A percentile compares a stretch with the other conserved stretches of the same genome.
These are phyloP conservation scores for Microstegium vimineum DNA, from an alignment of 176 grass and related monocot species.

Conservation along the genomic window DNA sequence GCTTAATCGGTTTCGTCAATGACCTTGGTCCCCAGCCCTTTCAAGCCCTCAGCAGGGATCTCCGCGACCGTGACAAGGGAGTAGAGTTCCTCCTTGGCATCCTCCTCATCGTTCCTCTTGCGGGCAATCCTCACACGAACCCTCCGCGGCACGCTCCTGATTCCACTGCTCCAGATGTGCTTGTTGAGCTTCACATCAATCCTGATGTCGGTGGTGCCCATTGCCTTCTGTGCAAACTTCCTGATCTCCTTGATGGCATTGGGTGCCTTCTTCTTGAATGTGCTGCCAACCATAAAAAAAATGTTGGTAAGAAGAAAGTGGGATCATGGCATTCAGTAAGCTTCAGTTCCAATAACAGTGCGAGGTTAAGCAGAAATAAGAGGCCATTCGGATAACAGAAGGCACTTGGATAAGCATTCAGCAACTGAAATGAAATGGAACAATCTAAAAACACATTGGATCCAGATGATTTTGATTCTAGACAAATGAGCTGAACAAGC, in stretches of 20 bases:
- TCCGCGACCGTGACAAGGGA: slow-evolving; percentile 69
- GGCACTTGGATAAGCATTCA: neutral
- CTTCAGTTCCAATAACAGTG: neutral
- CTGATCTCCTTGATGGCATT: slow-evolving; percentile 84
- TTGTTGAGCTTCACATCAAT: slow-evolving; percentile 90
- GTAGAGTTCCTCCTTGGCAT: slow-evolving; percentile 85
- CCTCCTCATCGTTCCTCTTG: slow-evolving; percentile 78
- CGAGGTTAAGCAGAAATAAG: too few relatives aligned
- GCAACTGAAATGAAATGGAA: neutral
- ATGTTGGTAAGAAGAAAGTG: neutral
- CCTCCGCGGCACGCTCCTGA: slow-evolving; percentile 68
- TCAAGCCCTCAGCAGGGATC: slow-evolving; percentile 66
- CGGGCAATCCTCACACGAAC: slow-evolving; percentile 77
- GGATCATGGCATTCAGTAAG: neutral
- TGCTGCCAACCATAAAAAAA: slow-evolving; percentile 50
- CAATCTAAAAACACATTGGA: neutral
- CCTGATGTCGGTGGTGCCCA: slow-evolving; percentile 69
- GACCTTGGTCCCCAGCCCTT: slow-evolving; percentile 75
- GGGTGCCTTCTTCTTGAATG: slow-evolving; percentile 94
- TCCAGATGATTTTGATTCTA: neutral
- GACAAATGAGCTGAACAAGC: neutral
- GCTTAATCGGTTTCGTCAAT: slow-evolving; percentile 70
- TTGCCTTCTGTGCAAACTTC: slow-evolving; percentile 79
- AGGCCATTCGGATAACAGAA: neutral
- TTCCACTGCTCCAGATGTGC: slow-evolving; percentile 92